Evolutionary conservation across 352 stramenopile genomes (phyloP).

Genomic region (Phytophthora multivora): DNA sequence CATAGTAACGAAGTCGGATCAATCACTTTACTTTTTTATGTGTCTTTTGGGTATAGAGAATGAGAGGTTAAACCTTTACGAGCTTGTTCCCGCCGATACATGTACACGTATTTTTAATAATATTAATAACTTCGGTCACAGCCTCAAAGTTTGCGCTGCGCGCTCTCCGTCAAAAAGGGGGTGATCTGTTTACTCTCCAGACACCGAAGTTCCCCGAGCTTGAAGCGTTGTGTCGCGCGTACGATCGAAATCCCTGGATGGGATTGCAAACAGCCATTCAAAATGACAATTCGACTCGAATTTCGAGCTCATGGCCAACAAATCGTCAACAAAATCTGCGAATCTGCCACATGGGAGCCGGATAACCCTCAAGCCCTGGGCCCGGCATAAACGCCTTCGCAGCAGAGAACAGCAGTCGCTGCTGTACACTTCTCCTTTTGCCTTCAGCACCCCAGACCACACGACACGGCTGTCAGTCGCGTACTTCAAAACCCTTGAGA

Average conservation of each 20-base stretch:
- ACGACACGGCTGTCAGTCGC: conserved; percentile 2
- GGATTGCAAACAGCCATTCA: not conserved
- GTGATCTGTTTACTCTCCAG: not conserved
- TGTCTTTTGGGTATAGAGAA: conserved; percentile 17
- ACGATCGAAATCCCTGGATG: conserved; percentile 13
- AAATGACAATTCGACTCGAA: not conserved
- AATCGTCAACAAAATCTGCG: conserved; percentile 8
- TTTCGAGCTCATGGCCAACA: conserved; percentile 9
- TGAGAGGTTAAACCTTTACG: too few relatives aligned
- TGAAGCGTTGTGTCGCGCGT: conserved; percentile 4
- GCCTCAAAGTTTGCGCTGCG: too few relatives aligned
- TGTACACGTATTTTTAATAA: too few relatives aligned
- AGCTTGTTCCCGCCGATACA: too few relatives aligned
- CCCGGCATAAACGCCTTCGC: conserved; percentile 1
- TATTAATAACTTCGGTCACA: too few relatives aligned
- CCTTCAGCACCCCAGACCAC: not conserved
- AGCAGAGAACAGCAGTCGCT: not conserved
- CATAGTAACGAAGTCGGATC: conserved; percentile 1
- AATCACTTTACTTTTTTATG: conserved; percentile 5
- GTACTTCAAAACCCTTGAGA: not conserved
- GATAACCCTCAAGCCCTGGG: not conserved
- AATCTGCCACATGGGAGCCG: conserved; percentile 10
- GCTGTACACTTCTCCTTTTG: conserved; percentile 6
- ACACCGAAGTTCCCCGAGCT: not conserved
- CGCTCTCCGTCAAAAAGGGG: not conserved